These are phyloP conservation scores for Albifimbria verrucaria DNA, from an alignment of 2,329 filamentous ascomycete species.

Conservation along the genomic window DNA sequence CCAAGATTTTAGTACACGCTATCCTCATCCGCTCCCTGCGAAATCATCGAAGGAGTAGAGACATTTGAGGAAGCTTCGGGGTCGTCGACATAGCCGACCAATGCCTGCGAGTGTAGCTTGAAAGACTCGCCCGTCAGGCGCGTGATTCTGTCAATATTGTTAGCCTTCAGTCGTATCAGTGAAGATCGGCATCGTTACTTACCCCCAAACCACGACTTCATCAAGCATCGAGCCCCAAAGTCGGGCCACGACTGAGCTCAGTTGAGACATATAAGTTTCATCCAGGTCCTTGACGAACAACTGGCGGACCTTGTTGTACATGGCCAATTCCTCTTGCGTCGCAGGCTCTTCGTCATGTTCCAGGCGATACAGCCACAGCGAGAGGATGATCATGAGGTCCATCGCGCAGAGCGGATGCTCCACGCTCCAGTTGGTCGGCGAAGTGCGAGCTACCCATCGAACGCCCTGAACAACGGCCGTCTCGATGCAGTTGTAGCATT, in stretches of 20 bases:
- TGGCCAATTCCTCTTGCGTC: slow-evolving; percentile 76
- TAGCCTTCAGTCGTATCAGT: slow-evolving; percentile 10
- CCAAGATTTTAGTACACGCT: slow-evolving; percentile 62
- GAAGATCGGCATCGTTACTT: slow-evolving; percentile 44
- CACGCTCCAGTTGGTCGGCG: slow-evolving; percentile 97
- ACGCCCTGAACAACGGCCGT: slow-evolving; percentile 92
- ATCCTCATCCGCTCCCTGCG: slow-evolving; percentile 67
- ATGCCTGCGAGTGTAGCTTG: slow-evolving; percentile 91
- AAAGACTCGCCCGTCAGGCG: slow-evolving; percentile 98
- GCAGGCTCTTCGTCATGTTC: slow-evolving; percentile 97
- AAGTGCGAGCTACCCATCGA: slow-evolving; percentile 96
- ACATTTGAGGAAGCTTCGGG: slow-evolving; percentile 66
- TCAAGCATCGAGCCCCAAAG: slow-evolving; percentile 98
- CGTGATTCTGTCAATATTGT: slow-evolving; percentile 62
- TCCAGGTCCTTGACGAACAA: slow-evolving; percentile 89
- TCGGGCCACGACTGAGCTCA: slow-evolving; percentile 92
- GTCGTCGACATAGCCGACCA: slow-evolving; percentile 91
- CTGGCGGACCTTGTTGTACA: slow-evolving; percentile 90
- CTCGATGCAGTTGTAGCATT: slow-evolving; percentile 97
- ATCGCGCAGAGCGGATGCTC: slow-evolving; percentile 95
- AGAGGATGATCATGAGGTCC: slow-evolving; percentile 97
- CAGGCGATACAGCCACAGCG: slow-evolving; percentile 96
- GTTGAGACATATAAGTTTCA: slow-evolving; percentile 73
- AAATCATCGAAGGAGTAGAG: slow-evolving; percentile 69
- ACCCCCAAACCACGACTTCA: slow-evolving; percentile 99